These are phyloP conservation scores for Cystobasidium tubakii DNA, from an alignment of 768 basidiomycete genomes.

Conservation along the genomic window DNA sequence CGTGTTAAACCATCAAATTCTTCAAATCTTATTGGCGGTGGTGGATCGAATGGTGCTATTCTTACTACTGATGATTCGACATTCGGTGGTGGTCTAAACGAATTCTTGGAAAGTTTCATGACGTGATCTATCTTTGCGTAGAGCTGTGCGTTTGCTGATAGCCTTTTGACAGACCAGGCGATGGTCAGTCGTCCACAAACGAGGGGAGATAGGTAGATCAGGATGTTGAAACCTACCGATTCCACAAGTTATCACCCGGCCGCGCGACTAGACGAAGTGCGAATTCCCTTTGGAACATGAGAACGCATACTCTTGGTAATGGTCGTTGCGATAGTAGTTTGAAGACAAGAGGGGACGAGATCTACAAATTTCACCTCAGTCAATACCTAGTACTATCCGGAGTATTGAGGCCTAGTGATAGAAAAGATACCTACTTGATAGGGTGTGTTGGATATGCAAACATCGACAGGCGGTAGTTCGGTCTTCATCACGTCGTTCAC, in stretches of 20 bases:
- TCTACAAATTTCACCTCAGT: constrained; percentile 50
- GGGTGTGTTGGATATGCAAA: constrained; percentile 97
- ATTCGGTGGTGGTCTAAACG: constrained; percentile 89
- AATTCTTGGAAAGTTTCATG: constrained; percentile 93
- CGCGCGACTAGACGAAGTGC: constrained; percentile 82
- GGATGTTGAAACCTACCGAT: constrained; percentile 56
- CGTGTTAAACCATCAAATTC: constrained; percentile 94
- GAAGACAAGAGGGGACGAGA: constrained; percentile 95
- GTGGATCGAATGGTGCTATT: constrained; percentile 84
- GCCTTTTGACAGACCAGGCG: constrained; percentile 34
- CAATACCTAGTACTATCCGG: constrained; percentile 5
- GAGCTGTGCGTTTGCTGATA: constrained; percentile 94
- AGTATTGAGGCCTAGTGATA: no score
- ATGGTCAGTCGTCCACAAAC: background rate
- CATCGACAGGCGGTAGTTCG: constrained; percentile 96
- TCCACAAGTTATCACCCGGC: constrained; percentile 81
- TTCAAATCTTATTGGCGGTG: constrained; percentile 89
- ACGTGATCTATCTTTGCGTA: constrained; percentile 94
- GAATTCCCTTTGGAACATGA: constrained; percentile 99
- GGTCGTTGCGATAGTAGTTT: constrained; percentile 93
- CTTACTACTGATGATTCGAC: constrained; percentile 91
- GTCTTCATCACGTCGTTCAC: constrained; percentile 98
- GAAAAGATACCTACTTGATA: constrained; percentile 61
- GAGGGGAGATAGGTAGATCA: no score
- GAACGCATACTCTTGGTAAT: constrained; percentile 82